phyloP scores from a whole-genome alignment of 306 rosid species.

The Ammopiptanthus mongolicus region DNA sequence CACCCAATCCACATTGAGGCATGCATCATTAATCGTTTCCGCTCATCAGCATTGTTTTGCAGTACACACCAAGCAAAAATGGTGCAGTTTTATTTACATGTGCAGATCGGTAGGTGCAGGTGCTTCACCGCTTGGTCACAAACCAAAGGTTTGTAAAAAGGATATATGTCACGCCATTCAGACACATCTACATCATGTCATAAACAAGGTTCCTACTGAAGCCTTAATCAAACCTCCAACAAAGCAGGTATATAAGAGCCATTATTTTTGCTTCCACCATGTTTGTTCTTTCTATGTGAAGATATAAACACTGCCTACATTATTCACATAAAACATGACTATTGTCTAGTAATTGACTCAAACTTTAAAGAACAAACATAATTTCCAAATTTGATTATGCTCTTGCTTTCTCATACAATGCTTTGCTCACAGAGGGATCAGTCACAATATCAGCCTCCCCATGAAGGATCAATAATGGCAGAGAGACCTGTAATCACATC shows the following conservation, averaged over 20 bases:
- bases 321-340: background rate
- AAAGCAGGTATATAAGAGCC: background rate
- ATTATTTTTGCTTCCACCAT: background rate
- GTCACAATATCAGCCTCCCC: conserved; percentile 88
- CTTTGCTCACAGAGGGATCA: conserved; percentile 89
- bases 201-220: background rate
- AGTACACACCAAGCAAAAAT: too few relatives aligned
- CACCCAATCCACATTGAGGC: too few relatives aligned
- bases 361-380: background rate
- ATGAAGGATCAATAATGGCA: conserved; percentile 81
- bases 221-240: background rate
- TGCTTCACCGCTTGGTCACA: too few relatives aligned
- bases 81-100: too few relatives aligned
- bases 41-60: too few relatives aligned
- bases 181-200: background rate
- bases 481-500: conserved; percentile 52
- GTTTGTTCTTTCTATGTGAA: background rate
- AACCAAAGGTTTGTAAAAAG: too few relatives aligned
- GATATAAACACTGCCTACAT: background rate
- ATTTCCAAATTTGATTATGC: background rate
- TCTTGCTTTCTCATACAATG: conserved; percentile 64
- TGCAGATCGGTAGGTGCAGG: too few relatives aligned
- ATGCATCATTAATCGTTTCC: too few relatives aligned
- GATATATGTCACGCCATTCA: too few relatives aligned
- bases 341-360: background rate